A percentile compares a stretch with the other conserved stretches of the same genome.
Conservation (phyloP, 345 rosid genomes). For the Citrus glauca region DNA sequence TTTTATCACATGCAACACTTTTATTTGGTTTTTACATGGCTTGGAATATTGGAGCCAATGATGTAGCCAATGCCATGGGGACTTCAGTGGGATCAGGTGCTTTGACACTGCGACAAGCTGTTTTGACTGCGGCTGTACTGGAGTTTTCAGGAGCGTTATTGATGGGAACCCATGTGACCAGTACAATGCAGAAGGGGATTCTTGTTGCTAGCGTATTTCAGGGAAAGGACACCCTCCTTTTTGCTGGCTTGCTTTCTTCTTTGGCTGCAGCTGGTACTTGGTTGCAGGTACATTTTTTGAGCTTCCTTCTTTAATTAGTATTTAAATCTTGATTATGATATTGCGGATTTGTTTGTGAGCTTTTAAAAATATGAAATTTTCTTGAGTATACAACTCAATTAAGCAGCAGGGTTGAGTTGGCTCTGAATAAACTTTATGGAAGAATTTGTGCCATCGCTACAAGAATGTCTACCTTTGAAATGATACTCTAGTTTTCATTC, state of each 20-base stretch:
- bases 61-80: constrained; percentile 99
- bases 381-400: background rate
- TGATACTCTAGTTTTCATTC: background rate
- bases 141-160: constrained; percentile 94
- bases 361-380: too few species aligned
- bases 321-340: background rate
- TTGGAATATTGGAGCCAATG: constrained; percentile 98
- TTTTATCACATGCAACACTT: constrained; percentile 68
- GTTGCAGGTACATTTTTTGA: constrained; percentile 66
- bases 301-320: background rate
- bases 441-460: background rate
- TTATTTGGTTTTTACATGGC: constrained; percentile 97
- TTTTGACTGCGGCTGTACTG: constrained; percentile 76
- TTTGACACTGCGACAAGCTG: constrained; percentile 76
- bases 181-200: constrained; percentile 99
- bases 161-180: constrained; percentile 98
- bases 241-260: constrained; percentile 81
- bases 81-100: constrained; percentile 97
- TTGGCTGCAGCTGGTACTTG: constrained; percentile 96
- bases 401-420: too few species aligned
- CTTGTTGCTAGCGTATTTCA: constrained; percentile 81
- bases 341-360: background rate
- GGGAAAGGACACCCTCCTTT: constrained; percentile 79
- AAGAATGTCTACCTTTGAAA: background rate
- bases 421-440: too few species aligned